Conservation (phyloP, 176 grass and related monocot species). For the Hordeum marinum region DNA sequence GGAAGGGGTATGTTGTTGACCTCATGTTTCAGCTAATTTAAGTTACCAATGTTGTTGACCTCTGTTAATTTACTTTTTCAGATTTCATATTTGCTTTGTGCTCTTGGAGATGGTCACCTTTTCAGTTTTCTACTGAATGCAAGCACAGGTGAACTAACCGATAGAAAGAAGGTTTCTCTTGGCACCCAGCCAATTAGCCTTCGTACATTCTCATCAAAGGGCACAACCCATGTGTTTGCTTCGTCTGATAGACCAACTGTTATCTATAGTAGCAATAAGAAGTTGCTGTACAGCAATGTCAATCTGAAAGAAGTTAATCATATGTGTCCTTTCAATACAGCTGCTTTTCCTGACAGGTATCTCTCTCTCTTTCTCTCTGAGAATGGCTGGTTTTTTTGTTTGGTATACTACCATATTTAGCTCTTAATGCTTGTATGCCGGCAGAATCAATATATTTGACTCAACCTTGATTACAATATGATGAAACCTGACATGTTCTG, state of each 20-base stretch:
- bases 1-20: constrained; percentile 73
- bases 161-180: constrained; percentile 95
- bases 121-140: constrained; percentile 83
- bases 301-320: constrained; percentile 98
- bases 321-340: constrained; percentile 95
- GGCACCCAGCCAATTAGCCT: constrained; percentile 94
- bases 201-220: constrained; percentile 91
- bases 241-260: constrained; percentile 96
- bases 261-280: constrained; percentile 98
- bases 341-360: constrained; percentile 92
- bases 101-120: constrained; percentile 93
- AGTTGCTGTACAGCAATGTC: constrained; percentile 95
- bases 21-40: constrained; percentile 5
- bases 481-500: neutral
- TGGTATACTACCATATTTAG: neutral
- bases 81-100: constrained; percentile 90
- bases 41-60: constrained; percentile 4
- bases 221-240: constrained; percentile 88
- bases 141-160: constrained; percentile 57
- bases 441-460: neutral
- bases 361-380: neutral
- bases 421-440: neutral
- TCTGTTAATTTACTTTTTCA: constrained; percentile 30
- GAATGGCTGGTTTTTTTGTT: neutral
- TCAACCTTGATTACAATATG: neutral